Base-by-base conservation (phyloP, 2,329 filamentous ascomycete genomes). In the Xylariaceae sp. region DNA sequence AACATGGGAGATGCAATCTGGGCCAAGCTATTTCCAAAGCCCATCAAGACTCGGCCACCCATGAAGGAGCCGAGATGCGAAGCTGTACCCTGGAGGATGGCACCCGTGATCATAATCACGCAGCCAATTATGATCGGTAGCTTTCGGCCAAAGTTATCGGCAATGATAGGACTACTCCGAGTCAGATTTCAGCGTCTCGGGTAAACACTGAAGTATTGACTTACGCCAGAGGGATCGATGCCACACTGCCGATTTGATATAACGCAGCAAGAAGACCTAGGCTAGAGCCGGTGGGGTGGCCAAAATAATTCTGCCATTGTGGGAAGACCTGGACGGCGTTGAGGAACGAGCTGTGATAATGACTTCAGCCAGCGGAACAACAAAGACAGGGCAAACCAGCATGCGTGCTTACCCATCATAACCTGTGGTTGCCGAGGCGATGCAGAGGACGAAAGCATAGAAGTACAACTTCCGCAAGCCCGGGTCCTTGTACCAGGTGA, bases 221-320 rank as follows among this genome's bases (percentile, higher is more conserved):
- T 62, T 61, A 69, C 67, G 82, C 77, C 23, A 82, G 64, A 2
- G 77, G 77, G 33, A 83, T 75, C 20, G 75, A 76, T 35, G 68
- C 64, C 48, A 83, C 71, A 45, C 75, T 77, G 37, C 79, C 79
- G 33, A 83, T 73, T 54, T 77, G 77, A 62, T 82, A 83, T 50
- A 78, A 73, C 6, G 79, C 76, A 8, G 73, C 74, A 3, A 83
- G 67, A 23, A 83, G 69, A 41, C 80, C 80, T 6, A 72, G 63
- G 60, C 63, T 54, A 48, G 64, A 58, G 52, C 72, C 60, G 58
- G 70, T 33, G 1, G 68, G 77, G 45, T 75, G 40, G 22, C 66
- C 64, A 53, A 80, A 80, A 58, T 70, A 73, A 19, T 59, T 57
- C 55, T 71, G 64, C 72, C 72, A 76, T 21, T 62, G 59, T 1